These are phyloP conservation scores for Skeletonema tropicum DNA, from an alignment of 108 stramenopile species.

Conservation along the genomic window DNA sequence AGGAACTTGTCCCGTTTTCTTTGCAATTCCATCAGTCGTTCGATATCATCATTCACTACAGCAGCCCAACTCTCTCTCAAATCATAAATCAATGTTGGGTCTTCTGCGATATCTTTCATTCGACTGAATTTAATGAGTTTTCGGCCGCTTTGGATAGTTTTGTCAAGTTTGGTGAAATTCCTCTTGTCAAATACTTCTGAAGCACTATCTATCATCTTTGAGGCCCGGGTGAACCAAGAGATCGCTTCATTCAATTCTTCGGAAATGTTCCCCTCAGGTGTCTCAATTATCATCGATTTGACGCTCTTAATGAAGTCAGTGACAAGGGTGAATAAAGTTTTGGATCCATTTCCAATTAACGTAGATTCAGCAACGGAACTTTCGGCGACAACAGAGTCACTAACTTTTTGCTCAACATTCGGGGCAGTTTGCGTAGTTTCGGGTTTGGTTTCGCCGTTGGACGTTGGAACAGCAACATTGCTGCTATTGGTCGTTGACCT, in stretches of 20 bases:
- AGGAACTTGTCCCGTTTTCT: slow-evolving; percentile 62
- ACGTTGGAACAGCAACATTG: background rate
- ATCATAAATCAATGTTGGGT: slow-evolving; percentile 26
- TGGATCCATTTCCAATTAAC: slow-evolving; percentile 11
- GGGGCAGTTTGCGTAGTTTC: background rate
- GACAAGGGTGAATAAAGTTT: slow-evolving; percentile 47
- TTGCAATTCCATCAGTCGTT: slow-evolving; percentile 52
- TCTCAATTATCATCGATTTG: slow-evolving; percentile 43
- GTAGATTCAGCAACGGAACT: slow-evolving; percentile 15
- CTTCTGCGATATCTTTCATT: slow-evolving; percentile 44
- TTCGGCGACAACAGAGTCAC: slow-evolving; percentile 13
- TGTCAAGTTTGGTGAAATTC: slow-evolving; percentile 68
- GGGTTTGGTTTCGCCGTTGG: background rate
- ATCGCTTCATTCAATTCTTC: slow-evolving; percentile 50
- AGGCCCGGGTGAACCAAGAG: slow-evolving; percentile 42
- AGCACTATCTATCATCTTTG: slow-evolving; percentile 57
- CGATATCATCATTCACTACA: slow-evolving; percentile 62
- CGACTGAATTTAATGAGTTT: slow-evolving; percentile 40
- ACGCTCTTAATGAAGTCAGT: slow-evolving; percentile 48
- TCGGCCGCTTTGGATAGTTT: slow-evolving; percentile 62
- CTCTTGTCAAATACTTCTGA: slow-evolving; percentile 62
- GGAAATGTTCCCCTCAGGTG: slow-evolving; percentile 56
- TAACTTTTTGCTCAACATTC: slow-evolving; percentile 9
- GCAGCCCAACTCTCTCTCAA: slow-evolving; percentile 55
- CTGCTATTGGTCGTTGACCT: background rate